Evolutionary conservation across 805 yeast genomes (phyloP).

Genomic region (Monosporozyma servazzii): DNA sequence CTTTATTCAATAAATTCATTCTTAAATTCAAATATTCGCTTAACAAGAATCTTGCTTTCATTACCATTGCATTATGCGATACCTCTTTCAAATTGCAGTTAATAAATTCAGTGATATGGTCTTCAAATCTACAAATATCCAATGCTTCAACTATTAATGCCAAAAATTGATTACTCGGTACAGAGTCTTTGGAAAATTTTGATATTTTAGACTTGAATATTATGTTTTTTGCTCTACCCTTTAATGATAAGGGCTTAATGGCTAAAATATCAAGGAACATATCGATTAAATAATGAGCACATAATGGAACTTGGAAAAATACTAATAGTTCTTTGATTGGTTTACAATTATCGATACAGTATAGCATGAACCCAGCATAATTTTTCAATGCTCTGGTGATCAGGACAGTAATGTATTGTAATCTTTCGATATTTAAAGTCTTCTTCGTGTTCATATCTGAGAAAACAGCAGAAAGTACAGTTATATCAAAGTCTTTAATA

Average conservation of each 20-base stretch:
- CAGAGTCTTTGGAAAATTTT: conserved; percentile 35
- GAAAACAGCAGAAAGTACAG: conserved; percentile 56
- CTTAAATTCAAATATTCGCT: conserved; percentile 53
- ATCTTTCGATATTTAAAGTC: conserved; percentile 41
- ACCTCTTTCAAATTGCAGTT: conserved; percentile 7
- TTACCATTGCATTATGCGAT: conserved; percentile 35
- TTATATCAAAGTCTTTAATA: conserved; percentile 53
- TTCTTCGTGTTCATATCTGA: conserved; percentile 49
- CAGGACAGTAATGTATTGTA: conserved; percentile 53
- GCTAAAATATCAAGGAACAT: conserved; percentile 59
- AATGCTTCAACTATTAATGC: conserved; percentile 51
- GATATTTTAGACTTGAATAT: conserved; percentile 18
- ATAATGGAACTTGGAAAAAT: conserved; percentile 51
- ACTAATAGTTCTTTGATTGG: conserved; percentile 49
- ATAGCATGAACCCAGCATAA: conserved; percentile 68
- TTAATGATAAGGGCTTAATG: conserved; percentile 48
- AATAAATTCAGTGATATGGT: conserved; percentile 32
- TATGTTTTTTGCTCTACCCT: conserved; percentile 6
- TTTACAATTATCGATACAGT: conserved; percentile 46
- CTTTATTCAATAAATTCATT: conserved; percentile 36
- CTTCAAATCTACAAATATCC: conserved; percentile 46
- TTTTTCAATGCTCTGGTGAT: conserved; percentile 54
- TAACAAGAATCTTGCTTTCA: conserved; percentile 54
- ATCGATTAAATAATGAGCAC: conserved; percentile 60
- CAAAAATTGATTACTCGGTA: conserved; percentile 51